Percentiles rank a stretch among this genome's conserved stretches.
Conservation (phyloP, 1,139 yeast species). For the Geotrichum siamense region DNA sequence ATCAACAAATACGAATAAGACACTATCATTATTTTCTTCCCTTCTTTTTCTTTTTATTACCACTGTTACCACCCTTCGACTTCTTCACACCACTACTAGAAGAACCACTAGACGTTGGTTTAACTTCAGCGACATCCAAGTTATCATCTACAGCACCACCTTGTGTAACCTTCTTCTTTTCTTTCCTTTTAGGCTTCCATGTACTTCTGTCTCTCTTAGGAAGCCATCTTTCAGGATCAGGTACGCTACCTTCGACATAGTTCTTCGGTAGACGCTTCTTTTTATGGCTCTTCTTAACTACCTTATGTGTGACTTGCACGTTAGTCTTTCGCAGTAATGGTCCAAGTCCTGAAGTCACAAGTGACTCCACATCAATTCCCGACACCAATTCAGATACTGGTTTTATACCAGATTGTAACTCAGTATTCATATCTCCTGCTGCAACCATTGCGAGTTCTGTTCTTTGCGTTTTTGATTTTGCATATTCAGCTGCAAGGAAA, state of each 20-base stretch:
- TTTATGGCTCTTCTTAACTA: conserved; percentile 30
- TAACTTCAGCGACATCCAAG: conserved; percentile 40
- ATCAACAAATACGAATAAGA: too few species aligned
- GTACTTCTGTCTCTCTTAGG: conserved; percentile 79
- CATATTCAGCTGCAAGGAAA: conserved; percentile 16
- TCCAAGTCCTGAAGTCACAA: conserved; percentile 38
- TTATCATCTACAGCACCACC: conserved; percentile 59
- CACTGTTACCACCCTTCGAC: conserved; percentile 39
- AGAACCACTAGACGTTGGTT: conserved; percentile 19
- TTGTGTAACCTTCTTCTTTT: conserved; percentile 47
- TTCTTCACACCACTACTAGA: conserved; percentile 24
- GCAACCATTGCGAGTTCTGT: conserved; percentile 24
- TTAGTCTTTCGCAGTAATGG: conserved; percentile 32
- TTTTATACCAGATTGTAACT: conserved; percentile 18
- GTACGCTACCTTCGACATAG: conserved; percentile 36
- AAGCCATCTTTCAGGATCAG: conserved; percentile 81
- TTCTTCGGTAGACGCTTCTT: conserved; percentile 38
- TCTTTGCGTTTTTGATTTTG: conserved; percentile 8
- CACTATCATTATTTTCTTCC: conserved; percentile 31
- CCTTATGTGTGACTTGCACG: conserved; percentile 19
- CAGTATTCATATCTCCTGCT: conserved; percentile 20
- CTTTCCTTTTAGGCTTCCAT: conserved; percentile 61
- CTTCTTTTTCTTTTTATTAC: conserved; percentile 46
- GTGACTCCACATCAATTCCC: conserved; percentile 38
- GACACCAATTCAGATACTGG: conserved; percentile 33